A percentile compares a stretch with the other conserved stretches of the same genome.
Evolutionary conservation across 2,329 filamentous ascomycete species (phyloP).

Genomic region (Phialemonium atrogriseum): DNA sequence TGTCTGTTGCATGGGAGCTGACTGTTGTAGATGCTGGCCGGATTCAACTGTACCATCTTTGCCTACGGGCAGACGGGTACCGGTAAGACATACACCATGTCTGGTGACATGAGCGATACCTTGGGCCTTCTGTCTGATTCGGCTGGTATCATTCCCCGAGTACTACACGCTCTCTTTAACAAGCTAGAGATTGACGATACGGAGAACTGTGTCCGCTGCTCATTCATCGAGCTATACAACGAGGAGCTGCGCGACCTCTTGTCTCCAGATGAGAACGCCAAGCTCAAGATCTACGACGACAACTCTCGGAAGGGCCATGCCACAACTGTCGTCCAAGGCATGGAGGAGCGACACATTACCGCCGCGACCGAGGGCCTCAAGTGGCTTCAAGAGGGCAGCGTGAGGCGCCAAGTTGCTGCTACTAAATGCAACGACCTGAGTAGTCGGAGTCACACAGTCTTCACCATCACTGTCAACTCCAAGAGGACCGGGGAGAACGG

Average conservation of each 20-base stretch:
- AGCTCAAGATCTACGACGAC: slow-evolving; percentile 95
- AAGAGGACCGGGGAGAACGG: slow-evolving; percentile 75
- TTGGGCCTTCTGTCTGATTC: slow-evolving; percentile 80
- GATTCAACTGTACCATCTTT: slow-evolving; percentile 98
- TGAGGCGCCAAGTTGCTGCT: slow-evolving; percentile 94
- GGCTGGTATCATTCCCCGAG: slow-evolving; percentile 91
- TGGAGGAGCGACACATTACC: slow-evolving; percentile 94
- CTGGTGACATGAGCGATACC: slow-evolving; percentile 87
- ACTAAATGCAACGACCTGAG: slow-evolving; percentile 99
- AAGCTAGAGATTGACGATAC: slow-evolving; percentile 71
- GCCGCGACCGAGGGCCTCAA: slow-evolving; percentile 79
- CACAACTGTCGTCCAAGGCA: slow-evolving; percentile 85
- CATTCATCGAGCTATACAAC: slow-evolving; percentile 97
- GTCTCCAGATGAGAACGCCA: slow-evolving; percentile 69
- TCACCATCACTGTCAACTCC: slow-evolving; percentile 87
- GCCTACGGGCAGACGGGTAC: slow-evolving; percentile 97
- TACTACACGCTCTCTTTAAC: slow-evolving; percentile 77
- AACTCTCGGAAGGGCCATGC: slow-evolving; percentile 76
- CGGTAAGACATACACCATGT: slow-evolving; percentile 99
- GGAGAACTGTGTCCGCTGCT: slow-evolving; percentile 91
- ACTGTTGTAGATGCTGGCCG: slow-evolving; percentile 65
- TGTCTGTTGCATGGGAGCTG: not conserved
- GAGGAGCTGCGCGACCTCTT: slow-evolving; percentile 91
- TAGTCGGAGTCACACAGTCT: slow-evolving; percentile 93
- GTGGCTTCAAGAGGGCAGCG: slow-evolving; percentile 78